Percentiles rank a stretch among this genome's conserved stretches.
Conservation (phyloP, 176 grass and related monocot genomes). For the Calamus simplicifolius region DNA sequence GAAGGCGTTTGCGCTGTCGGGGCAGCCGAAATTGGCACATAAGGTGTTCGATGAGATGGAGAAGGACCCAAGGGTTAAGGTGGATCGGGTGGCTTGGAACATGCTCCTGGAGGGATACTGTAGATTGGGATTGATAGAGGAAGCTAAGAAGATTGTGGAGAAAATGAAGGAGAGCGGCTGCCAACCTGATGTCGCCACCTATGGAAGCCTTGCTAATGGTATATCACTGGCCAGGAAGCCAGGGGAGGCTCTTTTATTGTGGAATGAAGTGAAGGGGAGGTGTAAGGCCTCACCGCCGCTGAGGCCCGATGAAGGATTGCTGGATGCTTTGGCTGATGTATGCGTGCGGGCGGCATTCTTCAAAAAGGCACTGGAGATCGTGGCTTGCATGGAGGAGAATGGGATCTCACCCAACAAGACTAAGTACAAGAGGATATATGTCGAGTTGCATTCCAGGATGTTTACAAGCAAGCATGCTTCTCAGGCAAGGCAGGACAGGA, state of each 20-base stretch:
- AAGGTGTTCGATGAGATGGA: slow-evolving; percentile 89
- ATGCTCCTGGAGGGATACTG: slow-evolving; percentile 80
- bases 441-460: slow-evolving; percentile 84
- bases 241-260: slow-evolving; percentile 75
- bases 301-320: slow-evolving; percentile 55
- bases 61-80: slow-evolving; percentile 52
- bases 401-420: slow-evolving; percentile 80
- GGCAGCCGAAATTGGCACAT: slow-evolving; percentile 67
- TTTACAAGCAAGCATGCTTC: slow-evolving; percentile 92
- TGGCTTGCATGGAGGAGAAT: slow-evolving; percentile 93
- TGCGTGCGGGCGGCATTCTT: slow-evolving; percentile 85
- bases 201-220: slow-evolving; percentile 76
- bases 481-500: slow-evolving; percentile 62
- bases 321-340: slow-evolving; percentile 69
- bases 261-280: slow-evolving; percentile 78
- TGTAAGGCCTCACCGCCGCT: slow-evolving; percentile 27
- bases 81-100: slow-evolving; percentile 77
- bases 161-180: slow-evolving; percentile 53
- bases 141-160: slow-evolving; percentile 61
- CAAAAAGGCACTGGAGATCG: slow-evolving; percentile 87
- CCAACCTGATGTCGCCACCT: slow-evolving; percentile 56
- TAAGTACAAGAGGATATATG: slow-evolving; percentile 92
- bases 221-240: slow-evolving; percentile 50
- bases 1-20: slow-evolving; percentile 75
- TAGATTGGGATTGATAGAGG: slow-evolving; percentile 37